Base-by-base conservation (phyloP, 2,329 filamentous ascomycete species). In the Fusarium chaquense region DNA sequence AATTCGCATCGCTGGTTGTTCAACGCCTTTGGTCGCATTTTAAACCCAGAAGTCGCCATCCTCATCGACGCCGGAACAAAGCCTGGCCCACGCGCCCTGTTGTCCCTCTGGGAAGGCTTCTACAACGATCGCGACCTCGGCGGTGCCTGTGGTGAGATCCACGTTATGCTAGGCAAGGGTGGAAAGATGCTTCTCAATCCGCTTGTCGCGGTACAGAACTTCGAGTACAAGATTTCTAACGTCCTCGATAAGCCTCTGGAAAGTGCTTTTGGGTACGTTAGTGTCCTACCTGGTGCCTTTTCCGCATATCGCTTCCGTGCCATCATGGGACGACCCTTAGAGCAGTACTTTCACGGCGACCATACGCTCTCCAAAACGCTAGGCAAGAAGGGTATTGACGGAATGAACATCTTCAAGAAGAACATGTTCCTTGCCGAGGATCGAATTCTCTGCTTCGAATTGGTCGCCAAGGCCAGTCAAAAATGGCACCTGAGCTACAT, bases 351-450 rank as follows among this genome's bases (percentile, higher is more conserved):
- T 45, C 71, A 73, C 30, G 71, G 71, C 12, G 71, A 73, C 32
- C 71, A 73, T 7, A 73, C 71, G 20, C 71, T 73, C 12, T 73
- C 71, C 9, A 73, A 73, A 38, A 51, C 69, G 3, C 44, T 73
- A 8, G 71, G 71, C 50, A 73, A 73, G 58, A 73, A 73, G 64
- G 71, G 71, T 24, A 73, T 73, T 15, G 71, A 73, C 33, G 71
- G 71, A 12, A 73, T 73, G 71, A 73, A 73, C 7, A 73, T 73
- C 45, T 73, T 73, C 67, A 73, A 73, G 59, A 73, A 73, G 69
- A 73, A 73, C 59, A 73, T 73, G 71, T 73, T 73, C 35, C 52
- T 73, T 44, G 71, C 71, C 46, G 71, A 73, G 51, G 71, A 73
- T 26, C 60, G 71, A 35, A 73, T 73, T 40, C 71, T 73, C 3